Evolutionary conservation across 495 filamentous ascomycete species (phyloP), one percentile per base, ranked within the genome.

Genomic region (Penicillium herquei): DNA sequence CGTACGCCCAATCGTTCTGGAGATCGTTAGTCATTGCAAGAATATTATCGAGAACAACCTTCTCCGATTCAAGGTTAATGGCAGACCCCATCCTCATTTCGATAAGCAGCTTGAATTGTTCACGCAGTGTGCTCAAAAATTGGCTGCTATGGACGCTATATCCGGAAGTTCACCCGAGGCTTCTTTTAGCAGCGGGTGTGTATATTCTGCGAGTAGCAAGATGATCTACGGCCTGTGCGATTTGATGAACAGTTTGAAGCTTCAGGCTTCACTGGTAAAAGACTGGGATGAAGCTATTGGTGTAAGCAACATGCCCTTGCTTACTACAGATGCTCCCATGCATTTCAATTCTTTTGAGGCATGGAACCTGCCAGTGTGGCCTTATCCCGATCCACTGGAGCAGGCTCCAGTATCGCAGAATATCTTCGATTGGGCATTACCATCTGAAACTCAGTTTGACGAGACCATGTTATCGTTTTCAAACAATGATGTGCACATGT

Each of bases 11-110:
- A 8, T 52, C 6, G 31, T 17, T n/a, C 6, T 52, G 6, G 50
- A 52, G 17, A 7, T 12, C 12, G 39, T 34, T 0, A 44, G 17
- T 3, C 7, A 37, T 44, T 42, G 39, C 50, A 52, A 52, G 34
- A 42, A 52, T 16, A 11, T 52, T 12, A 17, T 52, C 39, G 50
- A 52, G n/a, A 52, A 52, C 17, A 52, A 52, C 12, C 9, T 52
- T 43, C 37, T 52, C 7, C 17, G 17, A 30, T 12, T 42, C 7
- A 52, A 16, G 34, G 12, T 11, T 5, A 32, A 7, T 35, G 50
- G 39, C 7, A 26, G 33, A 1, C 26, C 42, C 6, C 12, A 34
- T 7, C 0, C 39, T 7, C 37, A 16, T 0, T 43, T 52, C 43
- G 3, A 3, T 3, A 32, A 35, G 17, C 50, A 52, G 17, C 18